A percentile compares a stretch with the other conserved stretches of the same genome.
Conservation (phyloP, 2,329 filamentous ascomycete genomes). For the Epicoccum nigrum region DNA sequence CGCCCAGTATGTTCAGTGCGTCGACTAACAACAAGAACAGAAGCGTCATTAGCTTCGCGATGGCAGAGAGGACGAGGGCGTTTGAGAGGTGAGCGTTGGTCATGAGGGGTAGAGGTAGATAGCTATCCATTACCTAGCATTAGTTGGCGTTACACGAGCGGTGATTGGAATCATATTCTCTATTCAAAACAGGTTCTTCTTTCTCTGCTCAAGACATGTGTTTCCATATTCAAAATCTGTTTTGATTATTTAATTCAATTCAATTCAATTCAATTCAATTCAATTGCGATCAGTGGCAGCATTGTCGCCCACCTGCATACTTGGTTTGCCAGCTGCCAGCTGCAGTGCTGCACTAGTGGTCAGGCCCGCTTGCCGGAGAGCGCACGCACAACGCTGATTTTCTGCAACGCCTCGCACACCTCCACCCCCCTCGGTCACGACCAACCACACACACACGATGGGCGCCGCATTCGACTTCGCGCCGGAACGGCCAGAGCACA, state of each 20-base stretch:
- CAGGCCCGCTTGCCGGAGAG: slow-evolving; percentile 12
- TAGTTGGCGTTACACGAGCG: no score
- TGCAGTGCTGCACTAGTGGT: slow-evolving; percentile 17
- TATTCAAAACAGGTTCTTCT: no score
- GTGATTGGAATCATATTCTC: no score
- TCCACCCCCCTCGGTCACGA: slow-evolving; percentile 8
- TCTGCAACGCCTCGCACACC: slow-evolving; percentile 2
- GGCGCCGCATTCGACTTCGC: slow-evolving; percentile 77
- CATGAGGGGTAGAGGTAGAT: no score
- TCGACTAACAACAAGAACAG: slow-evolving; percentile 42
- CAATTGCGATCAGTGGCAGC: no score
- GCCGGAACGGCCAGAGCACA: slow-evolving; percentile 88
- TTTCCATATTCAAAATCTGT: no score
- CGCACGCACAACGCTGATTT: slow-evolving; percentile 17
- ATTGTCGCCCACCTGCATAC: no score
- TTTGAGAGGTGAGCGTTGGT: slow-evolving; percentile 25
- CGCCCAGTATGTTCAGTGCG: slow-evolving; percentile 46
- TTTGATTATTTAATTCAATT: no score
- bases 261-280: no score
- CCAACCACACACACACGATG: slow-evolving; percentile 50
- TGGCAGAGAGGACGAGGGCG: slow-evolving; percentile 40
- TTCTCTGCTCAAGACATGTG: no score
- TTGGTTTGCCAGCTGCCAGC: background rate
- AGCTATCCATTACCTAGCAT: no score
- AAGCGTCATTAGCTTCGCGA: slow-evolving; percentile 44